Evolutionary conservation across 768 basidiomycete genomes (phyloP), one percentile per base, ranked within the genome.

Genomic region (Flagelloscypha sp.): DNA sequence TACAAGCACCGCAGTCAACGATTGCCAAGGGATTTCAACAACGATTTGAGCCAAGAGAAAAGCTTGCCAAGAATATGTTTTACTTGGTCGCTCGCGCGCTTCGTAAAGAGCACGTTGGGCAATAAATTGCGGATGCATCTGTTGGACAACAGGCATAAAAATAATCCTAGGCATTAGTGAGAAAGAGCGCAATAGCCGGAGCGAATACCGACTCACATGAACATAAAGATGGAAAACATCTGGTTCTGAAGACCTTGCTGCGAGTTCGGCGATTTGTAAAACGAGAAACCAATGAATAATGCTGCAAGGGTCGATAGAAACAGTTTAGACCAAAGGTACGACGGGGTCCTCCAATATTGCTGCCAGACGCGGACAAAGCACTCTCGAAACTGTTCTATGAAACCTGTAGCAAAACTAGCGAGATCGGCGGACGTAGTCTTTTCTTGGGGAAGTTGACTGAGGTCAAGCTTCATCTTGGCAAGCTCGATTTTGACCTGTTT

Each of bases 401-500:
- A 39, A 15, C 27, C 12, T 6, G 46, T 33, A 7, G 47, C 37
- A 27, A 40, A 48, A 28, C 27, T 34, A 8, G 17, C 11, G 4
- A 19, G 33, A 19, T 43, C 33, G 12, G 30, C 24, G 9, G 25
- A 30, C 30, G 15, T 8, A 8, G 17, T 37, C 36, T 9, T 46
- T 38, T n/a, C n/a, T n/a, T n/a, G n/a, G n/a, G n/a, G n/a, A n/a
- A 1, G 38, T 31, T n/a, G n/a, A n/a, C n/a, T n/a, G 16, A 38
- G 10, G 6, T 33, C 22, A 8, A 34, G n/a, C 37, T 13, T 16
- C 37, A 22, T 30, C 12, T 15, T 40, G 9, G 42, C 36, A 30
- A 68, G 59, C 32, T 63, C 54, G 6, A 41, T 31, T 37, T 59
- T 56, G 33, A 57, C 53, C 4, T 45, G 40, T 17, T 46, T 45